Conservation (phyloP, 2,329 filamentous ascomycete species). For the Botryotinia globosa region DNA sequence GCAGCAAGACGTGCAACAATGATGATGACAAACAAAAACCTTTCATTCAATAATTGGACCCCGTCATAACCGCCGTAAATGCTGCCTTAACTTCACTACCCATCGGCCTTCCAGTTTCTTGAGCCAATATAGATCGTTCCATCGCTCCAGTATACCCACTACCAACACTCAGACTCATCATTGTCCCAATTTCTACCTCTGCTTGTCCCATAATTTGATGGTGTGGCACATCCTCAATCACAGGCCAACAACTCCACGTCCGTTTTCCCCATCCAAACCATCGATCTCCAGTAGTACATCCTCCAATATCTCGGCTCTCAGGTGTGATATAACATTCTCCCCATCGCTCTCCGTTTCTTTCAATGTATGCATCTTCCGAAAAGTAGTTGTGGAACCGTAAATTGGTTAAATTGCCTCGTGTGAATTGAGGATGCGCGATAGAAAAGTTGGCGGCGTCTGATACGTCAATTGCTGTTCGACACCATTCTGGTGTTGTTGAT, state of each 20-base stretch:
- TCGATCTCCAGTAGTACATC: slow-evolving; percentile 28
- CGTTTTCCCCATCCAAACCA: slow-evolving; percentile 30
- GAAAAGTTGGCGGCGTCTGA: slow-evolving; percentile 27
- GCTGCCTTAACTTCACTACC: slow-evolving; percentile 20
- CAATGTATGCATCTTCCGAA: slow-evolving; percentile 28
- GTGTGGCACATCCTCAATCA: slow-evolving; percentile 7
- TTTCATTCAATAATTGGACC: slow-evolving; percentile 2
- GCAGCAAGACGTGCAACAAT: not conserved
- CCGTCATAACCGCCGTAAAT: slow-evolving; percentile 23
- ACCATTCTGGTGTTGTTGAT: slow-evolving; percentile 28
- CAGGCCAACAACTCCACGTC: slow-evolving; percentile 31
- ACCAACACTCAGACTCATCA: slow-evolving; percentile 7
- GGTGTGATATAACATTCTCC: slow-evolving; percentile 34
- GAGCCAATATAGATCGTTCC: not conserved
- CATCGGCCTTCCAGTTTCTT: not conserved
- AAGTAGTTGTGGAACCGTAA: slow-evolving; percentile 33
- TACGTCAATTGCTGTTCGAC: slow-evolving; percentile 28
- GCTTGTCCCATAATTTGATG: not conserved
- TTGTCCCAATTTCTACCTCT: not conserved
- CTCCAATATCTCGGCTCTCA: slow-evolving; percentile 28
- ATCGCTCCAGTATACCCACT: slow-evolving; percentile 1
- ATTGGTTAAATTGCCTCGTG: slow-evolving; percentile 23
- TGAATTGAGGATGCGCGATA: slow-evolving; percentile 16
- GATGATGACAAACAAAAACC: not conserved
- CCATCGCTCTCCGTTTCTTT: slow-evolving; percentile 29